Base-by-base conservation (phyloP, 2,329 filamentous ascomycete genomes). In the Paraphoma chrysanthemicola region DNA sequence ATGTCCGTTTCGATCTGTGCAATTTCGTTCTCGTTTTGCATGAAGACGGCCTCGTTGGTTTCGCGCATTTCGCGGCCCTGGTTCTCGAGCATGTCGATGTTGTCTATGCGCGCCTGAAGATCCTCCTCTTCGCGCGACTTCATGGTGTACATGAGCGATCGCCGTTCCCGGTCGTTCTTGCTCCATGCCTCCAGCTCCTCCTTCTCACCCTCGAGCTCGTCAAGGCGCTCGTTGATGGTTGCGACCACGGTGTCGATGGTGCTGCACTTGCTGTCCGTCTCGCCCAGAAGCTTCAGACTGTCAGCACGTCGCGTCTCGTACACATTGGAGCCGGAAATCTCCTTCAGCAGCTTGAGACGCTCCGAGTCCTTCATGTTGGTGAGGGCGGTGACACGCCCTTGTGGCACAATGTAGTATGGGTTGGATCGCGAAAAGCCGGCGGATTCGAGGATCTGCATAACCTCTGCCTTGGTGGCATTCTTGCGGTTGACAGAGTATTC, bases 321-420 rank as follows among this genome's bases (percentile, higher is more conserved):
- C 44, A 97, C 93, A 70, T 97, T 93, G 7, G 95, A 99, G 60
- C 95, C 95, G 0, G 95, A 95, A n/a, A 99, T 95, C 73, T 98
- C 95, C 78, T 99, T 99, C 59, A 99, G 80, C 57, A 99, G 82
- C 65, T 90, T 93, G 60, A 99, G 80, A 50, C 95, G 87, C 75
- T 97, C 93, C 1, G 89, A 88, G 76, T 99, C 95, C 78, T 97
- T 97, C 95, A 99, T 99, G 76, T 98, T 99, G 44, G 95, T 99
- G 72, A 99, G 83, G 23, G 92, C 90, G 0, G 95, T 98, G 57
- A 99, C 93, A 72, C 95, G 92, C 51, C 95, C 95, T 77, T 99
- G 95, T 0, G 96, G 95, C 1, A 99, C 96, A 69, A 99, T 99
- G 77, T 99, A 99, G 83, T 98, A 99, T 28, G 95, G 95, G 75